These are phyloP conservation scores for Pseudocercospora macadamiae DNA, from an alignment of 2,329 filamentous ascomycete species.

Conservation along the genomic window DNA sequence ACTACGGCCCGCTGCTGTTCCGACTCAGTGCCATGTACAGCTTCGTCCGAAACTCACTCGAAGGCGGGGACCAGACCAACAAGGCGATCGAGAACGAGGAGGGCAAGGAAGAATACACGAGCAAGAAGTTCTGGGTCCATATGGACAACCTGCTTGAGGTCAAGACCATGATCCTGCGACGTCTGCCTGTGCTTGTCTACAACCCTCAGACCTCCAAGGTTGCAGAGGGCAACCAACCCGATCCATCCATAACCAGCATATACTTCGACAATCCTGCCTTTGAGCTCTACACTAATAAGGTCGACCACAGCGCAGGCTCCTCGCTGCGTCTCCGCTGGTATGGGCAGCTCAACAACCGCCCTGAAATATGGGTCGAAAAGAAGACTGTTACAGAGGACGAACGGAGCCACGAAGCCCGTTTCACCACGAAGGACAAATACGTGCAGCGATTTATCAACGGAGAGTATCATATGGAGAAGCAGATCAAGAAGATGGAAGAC, in stretches of 20 bases:
- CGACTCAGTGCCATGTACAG: constrained; percentile 93
- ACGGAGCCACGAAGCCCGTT: constrained; percentile 75
- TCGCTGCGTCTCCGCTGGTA: constrained; percentile 92
- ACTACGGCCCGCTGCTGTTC: constrained; percentile 87
- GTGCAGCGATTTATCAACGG: constrained; percentile 83
- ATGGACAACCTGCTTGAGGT: constrained; percentile 94
- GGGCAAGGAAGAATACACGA: constrained; percentile 36
- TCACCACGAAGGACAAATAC: constrained; percentile 93
- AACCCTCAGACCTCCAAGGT: constrained; percentile 85
- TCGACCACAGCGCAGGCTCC: constrained; percentile 74
- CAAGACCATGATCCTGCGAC: constrained; percentile 91
- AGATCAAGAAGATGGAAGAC: constrained; percentile 78
- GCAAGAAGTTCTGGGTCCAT: constrained; percentile 77
- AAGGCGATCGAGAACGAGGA: constrained; percentile 25
- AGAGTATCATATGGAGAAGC: constrained; percentile 91
- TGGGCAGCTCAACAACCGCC: constrained; percentile 75
- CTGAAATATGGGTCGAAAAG: constrained; percentile 84
- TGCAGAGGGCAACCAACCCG: constrained; percentile 72
- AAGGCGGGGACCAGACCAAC: constrained; percentile 48
- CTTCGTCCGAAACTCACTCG: constrained; percentile 82
- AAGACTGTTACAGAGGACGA: constrained; percentile 81
- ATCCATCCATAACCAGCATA: constrained; percentile 90
- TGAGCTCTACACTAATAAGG: constrained; percentile 82
- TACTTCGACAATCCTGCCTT: constrained; percentile 94
- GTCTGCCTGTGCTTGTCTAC: constrained; percentile 88